Base-by-base conservation (phyloP, 345 rosid species). In the Pelargonium nanum region DNA sequence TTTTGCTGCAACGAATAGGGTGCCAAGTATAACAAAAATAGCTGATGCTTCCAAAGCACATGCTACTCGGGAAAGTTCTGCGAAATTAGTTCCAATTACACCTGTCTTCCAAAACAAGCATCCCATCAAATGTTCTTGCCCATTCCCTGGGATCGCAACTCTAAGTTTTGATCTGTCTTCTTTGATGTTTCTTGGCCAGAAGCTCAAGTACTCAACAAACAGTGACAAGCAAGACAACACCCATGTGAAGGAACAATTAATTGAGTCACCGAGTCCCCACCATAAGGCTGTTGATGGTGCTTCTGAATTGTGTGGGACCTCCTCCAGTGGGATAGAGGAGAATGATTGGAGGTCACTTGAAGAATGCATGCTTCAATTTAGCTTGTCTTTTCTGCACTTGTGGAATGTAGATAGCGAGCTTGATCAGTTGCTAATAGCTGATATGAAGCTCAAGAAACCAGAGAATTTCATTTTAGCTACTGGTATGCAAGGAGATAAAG, bases 401-500 rank as follows among this genome's bases (percentile, higher is more conserved):
- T 91, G 97, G 97, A 74, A 75, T 68, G 73, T 84, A n/a, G 97
- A 88, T 67, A 55, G 67, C 34, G 85, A 83, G 68, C 94, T 88
- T 50, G 97, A 91, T 78, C 74, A 74, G 69, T 65, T 86, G 78
- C 89, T 91, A 61, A 75, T 84, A 68, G 75, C 74, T 40, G 89
- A 88, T 55, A 87, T 91, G 89, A 80, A 86, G 79, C 72, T 91
- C 69, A 84, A 73, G 76, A 80, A 71, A 73, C 89, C 96, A 64
- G 86, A 76, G 70, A 77, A 80, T 70, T 83, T 86, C 75, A 76
- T 86, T 60, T 69, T 91, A 73, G 77, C 89, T 71, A 75, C 91
- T 65, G 96, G 97, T 66, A 71, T 91, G 85, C 82, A 78, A 74
- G 97, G 97, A 56, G 96, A 91, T 74, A 85, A 83, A 79, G 96